Evolutionary conservation across 768 basidiomycete species (phyloP).

Genomic region (Dentipellis sp.): DNA sequence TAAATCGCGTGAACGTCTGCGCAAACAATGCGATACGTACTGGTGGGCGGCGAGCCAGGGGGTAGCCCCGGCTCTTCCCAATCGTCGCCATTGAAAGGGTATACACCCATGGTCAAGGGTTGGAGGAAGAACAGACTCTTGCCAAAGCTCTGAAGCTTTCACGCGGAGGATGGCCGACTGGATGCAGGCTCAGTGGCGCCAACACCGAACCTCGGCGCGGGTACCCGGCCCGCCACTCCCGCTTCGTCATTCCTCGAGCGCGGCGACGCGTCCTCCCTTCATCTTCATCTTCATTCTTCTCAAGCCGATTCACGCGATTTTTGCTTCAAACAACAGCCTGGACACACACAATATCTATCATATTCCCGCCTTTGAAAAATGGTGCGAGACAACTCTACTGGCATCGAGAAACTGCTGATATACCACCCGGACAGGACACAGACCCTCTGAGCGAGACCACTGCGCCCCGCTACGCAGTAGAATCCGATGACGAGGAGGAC

Average conservation of each 20-base stretch:
- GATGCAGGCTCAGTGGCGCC: not conserved
- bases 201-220: not conserved
- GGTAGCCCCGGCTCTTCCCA: slow-evolving; percentile 37
- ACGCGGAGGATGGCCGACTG: not conserved
- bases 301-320: not conserved
- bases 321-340: too few species aligned
- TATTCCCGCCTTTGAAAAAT: too few species aligned
- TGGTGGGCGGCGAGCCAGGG: slow-evolving; percentile 56
- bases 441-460: slow-evolving; percentile 17
- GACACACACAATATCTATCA: too few species aligned
- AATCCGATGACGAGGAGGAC: slow-evolving; percentile 21
- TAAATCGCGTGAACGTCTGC: not conserved
- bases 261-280: not conserved
- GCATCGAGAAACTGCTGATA: too few species aligned
- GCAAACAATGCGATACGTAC: slow-evolving; percentile 27
- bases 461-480: slow-evolving; percentile 17
- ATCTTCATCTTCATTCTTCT: not conserved
- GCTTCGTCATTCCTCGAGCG: not conserved
- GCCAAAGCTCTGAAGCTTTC: not conserved
- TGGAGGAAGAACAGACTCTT: too few species aligned
- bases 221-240: not conserved
- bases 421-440: slow-evolving; percentile 1
- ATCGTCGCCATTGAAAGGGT: slow-evolving; percentile 19
- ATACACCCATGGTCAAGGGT: too few species aligned
- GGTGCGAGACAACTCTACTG: too few species aligned